Evolutionary conservation across 495 filamentous ascomycete genomes (phyloP), one percentile per base, ranked within the genome.

Genomic region (Lasiosphaeriaceae sp.): DNA sequence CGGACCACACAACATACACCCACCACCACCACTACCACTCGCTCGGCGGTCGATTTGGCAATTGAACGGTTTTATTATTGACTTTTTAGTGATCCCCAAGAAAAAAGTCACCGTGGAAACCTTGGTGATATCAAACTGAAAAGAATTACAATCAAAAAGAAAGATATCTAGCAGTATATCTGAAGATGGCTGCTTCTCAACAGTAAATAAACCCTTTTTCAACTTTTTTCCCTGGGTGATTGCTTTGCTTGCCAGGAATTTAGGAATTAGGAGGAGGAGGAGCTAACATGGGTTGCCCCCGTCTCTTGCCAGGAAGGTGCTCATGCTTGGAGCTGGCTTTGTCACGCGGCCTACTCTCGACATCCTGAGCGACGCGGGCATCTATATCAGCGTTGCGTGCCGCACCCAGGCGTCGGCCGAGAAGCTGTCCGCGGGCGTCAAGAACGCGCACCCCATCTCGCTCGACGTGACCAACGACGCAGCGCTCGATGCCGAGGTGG

Each of bases 301-400:
- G n/a, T n/a, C 3, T 31, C 11, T 8, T 31, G 56, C 31, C 53
- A 68, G 67, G 50, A 71, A 64, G 65, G 87, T 87, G 71, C 84
- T 90, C 39, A 82, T 91, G 67, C 79, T 90, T 50, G 89, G 88
- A 58, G 83, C 87, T 46, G 88, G 89, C 62, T 92, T 92, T 73
- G 89, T 95, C 62, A 89, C 89, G 50, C 82, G 83, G 64, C 91
- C 91, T 41, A 90, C 89, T 39, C 81, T 93, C 45, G 84, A 91
- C 63, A 78, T 92, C 61, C 83, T 95, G 54, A 81, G 75, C 75
- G 82, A 92, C 52, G 77, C 87, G 43, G 89, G 82, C 54, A 82
- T 95, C 66, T 70, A 85, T n/a, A 88, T 93, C 51, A 90, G 87
- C 43, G 89, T 96, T 71, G 92, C 94, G 56, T 97, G 92, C 82